These are phyloP conservation scores for Parathielavia appendiculata DNA, from an alignment of 495 filamentous ascomycete species.

Conservation along the genomic window DNA sequence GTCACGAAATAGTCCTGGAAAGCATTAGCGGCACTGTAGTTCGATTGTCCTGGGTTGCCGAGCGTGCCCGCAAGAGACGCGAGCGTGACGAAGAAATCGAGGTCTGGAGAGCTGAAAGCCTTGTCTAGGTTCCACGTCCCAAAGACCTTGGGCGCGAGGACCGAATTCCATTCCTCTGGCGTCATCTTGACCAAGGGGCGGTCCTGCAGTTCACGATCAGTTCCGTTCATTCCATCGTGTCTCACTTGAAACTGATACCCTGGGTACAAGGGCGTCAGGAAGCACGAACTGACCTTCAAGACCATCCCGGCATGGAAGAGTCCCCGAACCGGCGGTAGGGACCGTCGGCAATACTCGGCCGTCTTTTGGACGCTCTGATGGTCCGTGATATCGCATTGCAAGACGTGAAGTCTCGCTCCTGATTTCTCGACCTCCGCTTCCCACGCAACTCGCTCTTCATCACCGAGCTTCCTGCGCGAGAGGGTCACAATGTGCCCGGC, in stretches of 20 bases:
- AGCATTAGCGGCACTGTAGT: conserved; percentile 1
- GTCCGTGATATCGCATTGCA: conserved; percentile 1
- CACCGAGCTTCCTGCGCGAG: not conserved
- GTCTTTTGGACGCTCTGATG: not conserved
- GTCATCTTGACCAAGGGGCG: not conserved
- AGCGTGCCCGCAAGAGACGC: not conserved
- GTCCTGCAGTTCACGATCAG: not conserved
- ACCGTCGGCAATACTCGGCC: not conserved
- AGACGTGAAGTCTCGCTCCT: not conserved
- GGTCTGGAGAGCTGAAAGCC: not conserved
- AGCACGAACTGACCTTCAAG: not conserved
- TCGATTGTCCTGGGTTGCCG: not conserved
- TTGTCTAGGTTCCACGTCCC: not conserved
- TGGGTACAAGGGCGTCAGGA: not conserved
- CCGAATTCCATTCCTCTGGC: not conserved
- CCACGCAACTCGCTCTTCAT: not conserved
- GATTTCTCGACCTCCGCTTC: not conserved
- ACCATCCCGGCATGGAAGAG: not conserved
- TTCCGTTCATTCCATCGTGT: not conserved
- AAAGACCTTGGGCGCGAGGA: not conserved
- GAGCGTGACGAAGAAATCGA: not conserved
- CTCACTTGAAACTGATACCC: not conserved
- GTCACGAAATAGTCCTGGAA: not conserved
- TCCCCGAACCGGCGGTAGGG: not conserved
- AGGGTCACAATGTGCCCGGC: not conserved